A percentile compares a stretch with the other conserved stretches of the same genome.
These are phyloP conservation scores for Ustilago esculenta DNA, from an alignment of 1,284 basidiomycete species.

Conservation along the genomic window DNA sequence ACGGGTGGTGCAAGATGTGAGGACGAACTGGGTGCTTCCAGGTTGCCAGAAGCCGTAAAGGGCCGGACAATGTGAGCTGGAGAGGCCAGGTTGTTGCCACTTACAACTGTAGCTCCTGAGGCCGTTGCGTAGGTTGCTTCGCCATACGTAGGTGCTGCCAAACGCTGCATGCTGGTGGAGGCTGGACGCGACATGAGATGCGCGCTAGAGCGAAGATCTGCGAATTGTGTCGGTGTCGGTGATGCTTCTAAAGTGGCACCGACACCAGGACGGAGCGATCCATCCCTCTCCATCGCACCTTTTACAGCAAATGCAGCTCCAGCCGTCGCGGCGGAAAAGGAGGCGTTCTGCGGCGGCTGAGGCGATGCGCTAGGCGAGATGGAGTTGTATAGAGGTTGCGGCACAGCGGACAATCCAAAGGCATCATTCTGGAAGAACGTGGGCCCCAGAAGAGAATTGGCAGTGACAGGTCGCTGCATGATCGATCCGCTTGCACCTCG, in stretches of 20 bases:
- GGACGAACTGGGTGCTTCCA: constrained; percentile 7
- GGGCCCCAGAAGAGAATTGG: constrained; percentile 19
- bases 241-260: neutral
- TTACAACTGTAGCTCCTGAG: neutral
- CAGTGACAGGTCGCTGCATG: constrained; percentile 26
- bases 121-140: constrained; percentile 8
- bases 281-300: constrained; percentile 4
- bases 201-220: neutral
- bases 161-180: constrained; percentile 17
- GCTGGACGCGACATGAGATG: constrained; percentile 22
- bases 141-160: constrained; percentile 8
- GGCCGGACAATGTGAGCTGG: constrained; percentile 24
- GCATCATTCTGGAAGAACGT: constrained; percentile 15
- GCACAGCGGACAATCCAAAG: constrained; percentile 5
- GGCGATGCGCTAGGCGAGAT: constrained; percentile 12
- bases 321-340: constrained; percentile 8
- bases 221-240: neutral
- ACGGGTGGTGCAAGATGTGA: constrained; percentile 16
- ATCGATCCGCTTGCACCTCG: constrained; percentile 6
- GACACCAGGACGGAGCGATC: neutral
- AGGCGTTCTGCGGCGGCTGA: constrained; percentile 14
- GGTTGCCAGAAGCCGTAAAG: constrained; percentile 24
- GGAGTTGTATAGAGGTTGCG: constrained; percentile 2
- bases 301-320: constrained; percentile 2
- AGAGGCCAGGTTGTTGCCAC: neutral